Base-by-base conservation (phyloP, 2,329 filamentous ascomycete species). In the Beauveria caledonica region DNA sequence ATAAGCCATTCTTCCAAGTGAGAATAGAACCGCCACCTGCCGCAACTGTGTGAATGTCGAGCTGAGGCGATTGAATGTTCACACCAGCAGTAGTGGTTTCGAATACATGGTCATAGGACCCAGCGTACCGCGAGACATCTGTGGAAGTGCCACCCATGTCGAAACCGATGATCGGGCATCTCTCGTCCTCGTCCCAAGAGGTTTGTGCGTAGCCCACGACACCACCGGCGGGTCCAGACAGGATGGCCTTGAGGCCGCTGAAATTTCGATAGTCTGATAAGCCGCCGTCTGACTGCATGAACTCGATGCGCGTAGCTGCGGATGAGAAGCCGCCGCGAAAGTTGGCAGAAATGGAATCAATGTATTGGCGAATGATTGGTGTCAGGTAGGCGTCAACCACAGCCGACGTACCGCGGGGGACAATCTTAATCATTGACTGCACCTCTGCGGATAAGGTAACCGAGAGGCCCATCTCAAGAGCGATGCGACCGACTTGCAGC, bases 21-120 rank as follows among this genome's bases (percentile, higher is more conserved):
- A 92, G 75, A 17, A 85, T 78, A 1, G 84, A 87, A n/a, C 87
- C 86, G 62, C 88, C 88, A 19, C 88, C 88, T 7, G 88, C 87
- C 25, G 88, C 88, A 5, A 92, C 88, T 1, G 89, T 93, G 69
- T 90, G 90, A 69, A 93, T 92, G 66, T 92, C 89, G 1, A 92
- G 80, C 68, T 92, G 89, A 0, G 89, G 89, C 1, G 85, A 87
- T 64, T 92, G 88, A 11, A 92, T 90, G 1, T 87, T 87, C 1
- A 92, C 85, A 13, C 89, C 89, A 0, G 89, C 89, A 0, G 87
- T 91, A 0, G 87, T 90, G 0, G 87, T 90, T 67, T 91, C 88
- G 63, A 92, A 90, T 0, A 76, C 69, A 51, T 77, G 74, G 29
- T 76, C 75, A 36, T 73, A 73, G 2, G 69, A 68, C 1, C 76